These are phyloP conservation scores for Magnusiomyces paraingens DNA, from an alignment of 1,139 yeast species.

Conservation along the genomic window DNA sequence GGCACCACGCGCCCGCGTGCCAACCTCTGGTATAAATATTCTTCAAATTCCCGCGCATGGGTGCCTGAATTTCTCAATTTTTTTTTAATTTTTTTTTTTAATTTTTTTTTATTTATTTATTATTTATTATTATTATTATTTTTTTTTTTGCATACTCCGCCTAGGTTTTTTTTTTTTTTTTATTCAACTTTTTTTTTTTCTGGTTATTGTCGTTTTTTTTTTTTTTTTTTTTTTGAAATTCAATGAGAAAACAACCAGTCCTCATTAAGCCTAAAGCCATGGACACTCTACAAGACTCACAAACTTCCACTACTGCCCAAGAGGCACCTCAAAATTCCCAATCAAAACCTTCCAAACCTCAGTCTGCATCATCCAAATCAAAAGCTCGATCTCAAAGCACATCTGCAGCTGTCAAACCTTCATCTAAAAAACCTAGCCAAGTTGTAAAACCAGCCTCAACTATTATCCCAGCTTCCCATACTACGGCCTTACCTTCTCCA, in stretches of 20 bases:
- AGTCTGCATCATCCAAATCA: background rate
- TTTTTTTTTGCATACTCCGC: background rate
- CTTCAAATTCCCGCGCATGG: too few species aligned
- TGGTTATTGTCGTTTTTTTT: too few species aligned
- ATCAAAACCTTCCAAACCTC: background rate
- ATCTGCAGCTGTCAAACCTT: background rate
- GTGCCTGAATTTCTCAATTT: background rate
- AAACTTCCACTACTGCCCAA: background rate
- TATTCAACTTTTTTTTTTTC: background rate
- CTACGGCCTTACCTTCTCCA: background rate
- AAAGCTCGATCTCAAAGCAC: background rate
- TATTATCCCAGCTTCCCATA: background rate
- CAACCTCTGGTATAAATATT: too few species aligned
- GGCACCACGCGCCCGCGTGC: too few species aligned
- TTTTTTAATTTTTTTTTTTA: background rate
- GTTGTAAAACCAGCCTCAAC: background rate
- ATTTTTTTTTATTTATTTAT: background rate
- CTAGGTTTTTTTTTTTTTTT: background rate
- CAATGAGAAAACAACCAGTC: slow-evolving; percentile 6
- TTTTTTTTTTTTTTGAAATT: background rate
- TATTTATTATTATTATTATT: background rate
- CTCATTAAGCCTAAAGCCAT: slow-evolving; percentile 8
- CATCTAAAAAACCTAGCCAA: background rate
- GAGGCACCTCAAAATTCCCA: background rate
- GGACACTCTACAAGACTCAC: background rate